These are phyloP conservation scores for Tetrapisispora fleetii DNA, from an alignment of 805 yeast species.

Conservation along the genomic window DNA sequence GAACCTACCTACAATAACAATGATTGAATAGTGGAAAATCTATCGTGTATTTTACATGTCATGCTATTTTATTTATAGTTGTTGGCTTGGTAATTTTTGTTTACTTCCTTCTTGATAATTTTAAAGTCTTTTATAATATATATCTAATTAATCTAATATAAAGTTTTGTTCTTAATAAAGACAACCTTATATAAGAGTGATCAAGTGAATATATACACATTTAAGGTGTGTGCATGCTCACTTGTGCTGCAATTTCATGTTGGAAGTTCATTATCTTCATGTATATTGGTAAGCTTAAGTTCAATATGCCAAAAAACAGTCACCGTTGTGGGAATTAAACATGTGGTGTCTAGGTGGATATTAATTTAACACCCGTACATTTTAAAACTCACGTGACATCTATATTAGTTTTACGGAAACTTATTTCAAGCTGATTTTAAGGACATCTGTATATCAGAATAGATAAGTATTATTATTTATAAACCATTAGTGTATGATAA, in stretches of 20 bases:
- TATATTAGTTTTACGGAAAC: neutral
- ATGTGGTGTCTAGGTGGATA: neutral
- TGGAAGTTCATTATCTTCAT: no score
- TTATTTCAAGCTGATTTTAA: no score
- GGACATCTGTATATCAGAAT: neutral
- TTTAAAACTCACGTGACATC: neutral
- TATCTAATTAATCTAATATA: constrained; percentile 2
- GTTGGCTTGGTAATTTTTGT: neutral
- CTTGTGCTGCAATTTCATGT: no score
- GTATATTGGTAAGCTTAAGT: neutral
- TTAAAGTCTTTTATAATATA: neutral
- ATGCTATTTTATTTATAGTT: neutral
- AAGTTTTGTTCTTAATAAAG: neutral
- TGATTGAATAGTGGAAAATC: neutral
- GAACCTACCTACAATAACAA: neutral
- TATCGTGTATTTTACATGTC: neutral
- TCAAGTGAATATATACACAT: no score
- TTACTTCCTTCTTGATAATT: neutral
- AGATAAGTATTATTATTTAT: no score
- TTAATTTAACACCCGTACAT: constrained; percentile 1
- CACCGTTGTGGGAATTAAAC: neutral
- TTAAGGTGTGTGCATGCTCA: no score
- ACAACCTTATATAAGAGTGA: neutral
- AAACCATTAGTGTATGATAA: no score
- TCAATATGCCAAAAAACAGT: neutral